phyloP scores from a whole-genome alignment of 129 eudicot species.

The Pulicaria dysenterica region DNA sequence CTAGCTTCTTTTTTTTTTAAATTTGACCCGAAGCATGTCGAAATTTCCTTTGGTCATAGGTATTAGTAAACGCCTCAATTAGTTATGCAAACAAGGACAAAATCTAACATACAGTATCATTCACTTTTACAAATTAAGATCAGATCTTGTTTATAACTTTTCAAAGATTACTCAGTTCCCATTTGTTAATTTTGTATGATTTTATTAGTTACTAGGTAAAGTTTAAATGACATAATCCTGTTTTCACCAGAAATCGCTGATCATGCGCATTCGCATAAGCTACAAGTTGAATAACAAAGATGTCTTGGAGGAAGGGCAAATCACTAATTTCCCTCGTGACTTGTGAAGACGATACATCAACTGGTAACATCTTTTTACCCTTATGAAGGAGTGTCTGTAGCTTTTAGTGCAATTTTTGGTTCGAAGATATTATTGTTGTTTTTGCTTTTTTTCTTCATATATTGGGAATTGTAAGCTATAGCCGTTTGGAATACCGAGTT shows the following conservation, averaged over 20 bases:
- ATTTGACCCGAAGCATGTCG: neutral
- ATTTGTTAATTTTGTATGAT: neutral
- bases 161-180: neutral
- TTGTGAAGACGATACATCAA: constrained; percentile 44
- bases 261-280: constrained; percentile 88
- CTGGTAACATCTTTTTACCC: constrained; percentile 21
- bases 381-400: constrained; percentile 29
- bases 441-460: constrained; percentile 16
- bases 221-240: neutral
- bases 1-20: neutral
- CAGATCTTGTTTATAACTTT: neutral
- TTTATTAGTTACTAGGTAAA: neutral
- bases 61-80: neutral
- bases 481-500: constrained; percentile 31
- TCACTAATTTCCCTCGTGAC: constrained; percentile 81
- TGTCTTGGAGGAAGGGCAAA: constrained; percentile 86
- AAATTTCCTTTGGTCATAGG: neutral
- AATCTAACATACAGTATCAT: neutral
- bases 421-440: constrained; percentile 9
- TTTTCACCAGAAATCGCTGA: constrained; percentile 73
- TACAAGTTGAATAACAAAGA: constrained; percentile 82
- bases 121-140: neutral
- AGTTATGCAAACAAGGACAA: neutral
- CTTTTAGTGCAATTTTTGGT: constrained; percentile 43
- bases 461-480: constrained; percentile 31